Conservation (phyloP, 768 basidiomycete genomes). For the Serpula lacrymans region DNA sequence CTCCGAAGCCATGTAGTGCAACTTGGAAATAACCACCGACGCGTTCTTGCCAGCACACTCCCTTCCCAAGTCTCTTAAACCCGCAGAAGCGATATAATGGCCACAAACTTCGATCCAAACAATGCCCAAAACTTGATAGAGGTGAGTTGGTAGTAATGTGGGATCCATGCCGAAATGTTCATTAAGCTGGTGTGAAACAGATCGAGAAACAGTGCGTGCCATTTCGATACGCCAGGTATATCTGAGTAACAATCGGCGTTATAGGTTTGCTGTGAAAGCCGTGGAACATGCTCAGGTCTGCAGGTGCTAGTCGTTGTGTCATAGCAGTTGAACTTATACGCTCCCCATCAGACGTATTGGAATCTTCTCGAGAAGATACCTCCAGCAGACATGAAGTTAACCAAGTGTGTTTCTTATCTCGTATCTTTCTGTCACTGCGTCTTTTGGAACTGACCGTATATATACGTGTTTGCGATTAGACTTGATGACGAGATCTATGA, state of each 20-base stretch:
- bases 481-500: conserved; percentile 90
- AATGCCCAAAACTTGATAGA: conserved; percentile 90
- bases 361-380: conserved; percentile 80
- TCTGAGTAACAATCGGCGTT: conserved; percentile 5
- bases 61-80: no score
- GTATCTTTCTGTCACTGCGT: conserved; percentile 1
- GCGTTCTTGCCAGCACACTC: conserved; percentile 16
- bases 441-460: conserved; percentile 2
- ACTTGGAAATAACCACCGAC: no score
- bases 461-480: conserved; percentile 35
- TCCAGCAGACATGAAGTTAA: conserved; percentile 75
- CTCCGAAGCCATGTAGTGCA: no score
- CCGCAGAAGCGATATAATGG: conserved; percentile 31
- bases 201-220: conserved; percentile 91
- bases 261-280: conserved; percentile 64
- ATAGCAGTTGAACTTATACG: conserved; percentile 4
- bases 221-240: conserved; percentile 7
- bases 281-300: conserved; percentile 94
- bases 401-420: conserved; percentile 53
- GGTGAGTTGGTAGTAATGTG: conserved; percentile 41
- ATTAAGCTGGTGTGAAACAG: conserved; percentile 34
- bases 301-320: conserved; percentile 8
- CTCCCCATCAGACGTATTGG: conserved; percentile 77
- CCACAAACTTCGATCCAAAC: conserved; percentile 75
- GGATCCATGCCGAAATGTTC: neutral